phyloP scores from a whole-genome alignment of 2,329 filamentous ascomycete genomes.

The Xylariaceae sp. region DNA sequence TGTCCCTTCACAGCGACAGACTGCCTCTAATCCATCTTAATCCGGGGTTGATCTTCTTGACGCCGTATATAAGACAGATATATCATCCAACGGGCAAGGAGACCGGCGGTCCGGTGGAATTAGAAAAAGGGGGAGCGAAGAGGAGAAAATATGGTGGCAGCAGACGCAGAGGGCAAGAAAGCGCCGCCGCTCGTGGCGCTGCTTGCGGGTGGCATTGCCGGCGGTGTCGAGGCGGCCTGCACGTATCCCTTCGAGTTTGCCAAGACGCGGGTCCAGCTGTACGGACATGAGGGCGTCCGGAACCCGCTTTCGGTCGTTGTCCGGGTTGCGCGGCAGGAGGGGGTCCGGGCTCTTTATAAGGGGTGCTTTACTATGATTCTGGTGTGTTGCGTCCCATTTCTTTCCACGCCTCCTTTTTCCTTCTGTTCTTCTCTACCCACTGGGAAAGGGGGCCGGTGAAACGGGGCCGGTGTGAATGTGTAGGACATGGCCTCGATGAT shows the following conservation, averaged over 20 bases:
- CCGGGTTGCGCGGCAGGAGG: conserved; percentile 53
- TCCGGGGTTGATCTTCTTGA: too few species aligned
- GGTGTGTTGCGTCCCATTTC: conserved; percentile 23
- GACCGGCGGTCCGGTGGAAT: too few species aligned
- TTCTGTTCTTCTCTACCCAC: background rate
- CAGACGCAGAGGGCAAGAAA: conserved; percentile 21
- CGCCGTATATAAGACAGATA: too few species aligned
- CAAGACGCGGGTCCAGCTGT: conserved; percentile 57
- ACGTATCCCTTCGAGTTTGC: conserved; percentile 61
- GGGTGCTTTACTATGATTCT: conserved; percentile 51
- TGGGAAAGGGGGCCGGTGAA: background rate
- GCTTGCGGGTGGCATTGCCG: conserved; percentile 32
- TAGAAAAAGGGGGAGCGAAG: too few species aligned
- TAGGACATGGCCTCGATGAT: too few species aligned
- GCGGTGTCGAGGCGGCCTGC: conserved; percentile 33
- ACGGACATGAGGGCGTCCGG: conserved; percentile 37
- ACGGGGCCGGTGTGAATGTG: background rate
- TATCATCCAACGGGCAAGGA: too few species aligned
- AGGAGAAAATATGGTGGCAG: too few species aligned
- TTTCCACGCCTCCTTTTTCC: background rate
- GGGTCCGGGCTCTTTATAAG: conserved; percentile 55
- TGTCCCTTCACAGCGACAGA: too few species aligned
- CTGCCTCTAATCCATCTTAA: too few species aligned
- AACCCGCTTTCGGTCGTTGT: conserved; percentile 55
- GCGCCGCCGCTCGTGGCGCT: conserved; percentile 29